phyloP scores from a whole-genome alignment of 2,329 filamentous ascomycete species.

The Lachnellula hyalina region DNA sequence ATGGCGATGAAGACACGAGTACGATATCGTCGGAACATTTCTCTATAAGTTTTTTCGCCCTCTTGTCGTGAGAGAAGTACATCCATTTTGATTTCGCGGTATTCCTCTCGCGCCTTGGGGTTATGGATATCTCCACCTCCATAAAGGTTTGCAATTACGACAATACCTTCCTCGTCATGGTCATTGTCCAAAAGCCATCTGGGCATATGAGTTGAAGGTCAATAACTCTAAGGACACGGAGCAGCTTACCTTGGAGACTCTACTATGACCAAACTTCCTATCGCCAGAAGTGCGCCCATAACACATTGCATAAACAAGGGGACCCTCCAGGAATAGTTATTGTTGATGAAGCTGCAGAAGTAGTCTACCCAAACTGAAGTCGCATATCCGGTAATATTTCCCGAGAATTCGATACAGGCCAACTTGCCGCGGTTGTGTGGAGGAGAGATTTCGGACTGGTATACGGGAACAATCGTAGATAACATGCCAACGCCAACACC shows the following conservation, averaged over 20 bases:
- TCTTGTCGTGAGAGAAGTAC: slow-evolving; percentile 91
- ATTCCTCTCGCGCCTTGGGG: slow-evolving; percentile 87
- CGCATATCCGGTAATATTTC: slow-evolving; percentile 93
- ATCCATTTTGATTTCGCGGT: slow-evolving; percentile 98
- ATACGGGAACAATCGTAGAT: slow-evolving; percentile 88
- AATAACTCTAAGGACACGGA: background rate
- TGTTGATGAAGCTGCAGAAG: slow-evolving; percentile 86
- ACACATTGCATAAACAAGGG: slow-evolving; percentile 89
- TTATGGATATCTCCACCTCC: slow-evolving; percentile 95
- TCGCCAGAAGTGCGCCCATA: slow-evolving; percentile 80
- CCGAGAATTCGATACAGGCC: slow-evolving; percentile 96
- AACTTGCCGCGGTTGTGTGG: slow-evolving; percentile 94
- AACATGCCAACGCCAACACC: slow-evolving; percentile 83
- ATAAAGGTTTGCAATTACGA: slow-evolving; percentile 96
- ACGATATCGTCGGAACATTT: slow-evolving; percentile 92
- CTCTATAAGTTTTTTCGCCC: slow-evolving; percentile 81
- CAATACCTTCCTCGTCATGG: slow-evolving; percentile 95
- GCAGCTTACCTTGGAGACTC: slow-evolving; percentile 76
- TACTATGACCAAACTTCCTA: slow-evolving; percentile 88
- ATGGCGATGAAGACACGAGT: slow-evolving; percentile 97
- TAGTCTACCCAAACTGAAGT: slow-evolving; percentile 99
- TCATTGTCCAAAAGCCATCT: slow-evolving; percentile 98
- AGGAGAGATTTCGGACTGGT: slow-evolving; percentile 92
- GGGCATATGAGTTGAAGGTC: slow-evolving; percentile 11
- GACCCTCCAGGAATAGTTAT: slow-evolving; percentile 81